These are phyloP conservation scores for Paxillus ammoniavirescens DNA, from an alignment of 768 basidiomycete species.

Conservation along the genomic window DNA sequence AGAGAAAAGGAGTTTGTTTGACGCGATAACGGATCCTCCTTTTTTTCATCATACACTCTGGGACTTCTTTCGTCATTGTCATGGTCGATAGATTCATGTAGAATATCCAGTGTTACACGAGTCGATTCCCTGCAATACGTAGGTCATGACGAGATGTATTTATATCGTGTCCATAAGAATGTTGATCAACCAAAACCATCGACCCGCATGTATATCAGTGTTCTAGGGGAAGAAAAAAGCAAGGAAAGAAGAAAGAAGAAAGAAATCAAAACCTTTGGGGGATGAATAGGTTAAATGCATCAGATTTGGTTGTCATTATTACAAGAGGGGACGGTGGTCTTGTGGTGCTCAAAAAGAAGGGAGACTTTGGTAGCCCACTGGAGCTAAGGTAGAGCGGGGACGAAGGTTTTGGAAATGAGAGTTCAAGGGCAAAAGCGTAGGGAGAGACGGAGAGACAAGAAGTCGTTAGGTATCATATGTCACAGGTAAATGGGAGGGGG, in stretches of 20 bases:
- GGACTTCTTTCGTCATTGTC: too few species aligned
- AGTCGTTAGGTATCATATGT: slow-evolving; percentile 12
- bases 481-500: background rate
- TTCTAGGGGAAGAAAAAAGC: background rate
- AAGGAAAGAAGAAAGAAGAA: background rate
- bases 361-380: background rate
- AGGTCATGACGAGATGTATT: too few species aligned
- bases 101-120: too few species aligned
- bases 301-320: background rate
- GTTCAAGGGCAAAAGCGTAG: background rate
- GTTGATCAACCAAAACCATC: background rate
- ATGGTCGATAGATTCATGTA: too few species aligned
- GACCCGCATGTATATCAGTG: background rate
- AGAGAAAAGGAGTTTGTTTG: too few species aligned
- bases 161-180: background rate
- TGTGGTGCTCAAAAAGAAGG: background rate
- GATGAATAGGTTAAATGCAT: slow-evolving; percentile 1
- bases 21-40: too few species aligned
- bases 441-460: background rate
- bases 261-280: background rate
- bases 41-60: too few species aligned
- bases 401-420: background rate
- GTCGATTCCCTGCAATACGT: too few species aligned
- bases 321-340: background rate
- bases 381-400: slow-evolving; percentile 9